Evolutionary conservation across 139 green algal genomes (phyloP).

Genomic region (Spirogloea muscicola): DNA sequence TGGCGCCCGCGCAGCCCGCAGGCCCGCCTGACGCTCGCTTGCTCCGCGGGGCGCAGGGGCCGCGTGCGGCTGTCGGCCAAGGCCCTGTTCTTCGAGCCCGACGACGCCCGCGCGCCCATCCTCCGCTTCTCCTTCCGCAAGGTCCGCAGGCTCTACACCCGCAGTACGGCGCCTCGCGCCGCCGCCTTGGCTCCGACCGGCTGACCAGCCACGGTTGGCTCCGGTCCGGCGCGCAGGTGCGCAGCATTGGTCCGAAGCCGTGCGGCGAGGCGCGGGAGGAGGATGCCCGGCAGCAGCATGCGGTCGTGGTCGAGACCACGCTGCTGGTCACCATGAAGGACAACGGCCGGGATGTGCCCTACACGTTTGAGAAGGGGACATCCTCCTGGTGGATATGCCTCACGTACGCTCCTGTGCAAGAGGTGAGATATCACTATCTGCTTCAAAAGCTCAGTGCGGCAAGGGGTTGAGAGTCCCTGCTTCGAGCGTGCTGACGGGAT

Average conservation of each 20-base stretch:
- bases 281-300: background rate
- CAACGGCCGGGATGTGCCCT: constrained; percentile 25
- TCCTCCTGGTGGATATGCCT: constrained; percentile 23
- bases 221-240: no score
- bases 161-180: background rate
- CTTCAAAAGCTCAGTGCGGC: no score
- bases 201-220: no score
- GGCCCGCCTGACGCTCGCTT: background rate
- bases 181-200: background rate
- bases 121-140: constrained; percentile 14
- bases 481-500: no score
- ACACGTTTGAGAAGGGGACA: constrained; percentile 19
- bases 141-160: background rate
- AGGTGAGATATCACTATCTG: constrained; percentile 11
- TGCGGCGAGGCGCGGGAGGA: background rate
- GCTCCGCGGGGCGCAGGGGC: background rate
- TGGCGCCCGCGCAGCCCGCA: no score
- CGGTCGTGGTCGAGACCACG: constrained; percentile 1
- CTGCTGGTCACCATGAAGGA: constrained; percentile 31
- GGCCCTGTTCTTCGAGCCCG: constrained; percentile 33
- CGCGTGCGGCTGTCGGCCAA: constrained; percentile 20
- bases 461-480: no score
- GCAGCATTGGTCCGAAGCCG: no score
- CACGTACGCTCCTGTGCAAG: constrained; percentile 11
- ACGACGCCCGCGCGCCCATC: constrained; percentile 7